Conservation (phyloP, 768 basidiomycete genomes). For the Brasilioporus rufonigricans region DNA sequence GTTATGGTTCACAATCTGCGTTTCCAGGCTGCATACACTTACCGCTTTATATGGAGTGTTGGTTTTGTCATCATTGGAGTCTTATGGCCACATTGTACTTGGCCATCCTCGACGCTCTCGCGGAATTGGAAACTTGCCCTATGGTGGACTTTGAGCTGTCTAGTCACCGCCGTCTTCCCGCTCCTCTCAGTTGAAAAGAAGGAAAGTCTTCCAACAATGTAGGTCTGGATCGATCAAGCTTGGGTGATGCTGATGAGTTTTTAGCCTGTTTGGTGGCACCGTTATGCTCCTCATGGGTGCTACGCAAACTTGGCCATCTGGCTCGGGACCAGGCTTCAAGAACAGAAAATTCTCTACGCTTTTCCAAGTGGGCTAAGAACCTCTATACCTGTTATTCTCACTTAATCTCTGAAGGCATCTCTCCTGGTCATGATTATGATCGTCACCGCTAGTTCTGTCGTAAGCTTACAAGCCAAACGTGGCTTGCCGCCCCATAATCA, state of each 20-base stretch:
- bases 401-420: constrained; percentile 33
- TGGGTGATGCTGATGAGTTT: constrained; percentile 8
- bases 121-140: constrained; percentile 27
- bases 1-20: not conserved
- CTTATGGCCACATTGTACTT: constrained; percentile 60
- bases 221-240: constrained; percentile 22
- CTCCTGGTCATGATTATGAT: constrained; percentile 47
- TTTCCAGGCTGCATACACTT: constrained; percentile 63
- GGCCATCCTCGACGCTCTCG: constrained; percentile 38
- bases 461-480: constrained; percentile 58
- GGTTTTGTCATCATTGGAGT: constrained; percentile 60
- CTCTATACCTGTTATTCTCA: not conserved
- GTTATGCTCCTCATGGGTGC: constrained; percentile 41
- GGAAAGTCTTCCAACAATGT: constrained; percentile 64
- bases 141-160: constrained; percentile 50
- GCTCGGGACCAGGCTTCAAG: not conserved
- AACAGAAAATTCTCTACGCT: constrained; percentile 1
- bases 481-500: constrained; percentile 67
- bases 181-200: constrained; percentile 68
- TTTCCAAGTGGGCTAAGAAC: constrained; percentile 23
- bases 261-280: constrained; percentile 47
- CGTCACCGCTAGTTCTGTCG: constrained; percentile 57
- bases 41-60: constrained; percentile 69
- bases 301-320: constrained; percentile 11
- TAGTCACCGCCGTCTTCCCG: constrained; percentile 64